These are phyloP conservation scores for Diplotaxis tenuifolia DNA, from an alignment of 345 rosid species.

Conservation along the genomic window DNA sequence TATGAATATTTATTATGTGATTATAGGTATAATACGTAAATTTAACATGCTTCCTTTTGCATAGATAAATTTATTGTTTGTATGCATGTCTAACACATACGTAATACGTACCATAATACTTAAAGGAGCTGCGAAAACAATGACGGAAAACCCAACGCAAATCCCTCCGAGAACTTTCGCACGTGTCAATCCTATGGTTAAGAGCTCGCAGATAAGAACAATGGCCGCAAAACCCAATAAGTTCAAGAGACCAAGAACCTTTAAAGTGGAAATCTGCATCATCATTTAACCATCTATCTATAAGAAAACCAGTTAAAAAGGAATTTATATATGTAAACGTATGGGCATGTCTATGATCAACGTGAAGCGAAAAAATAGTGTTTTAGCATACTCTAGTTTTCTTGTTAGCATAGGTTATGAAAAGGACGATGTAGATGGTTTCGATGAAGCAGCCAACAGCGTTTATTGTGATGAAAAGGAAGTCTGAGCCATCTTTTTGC, in stretches of 20 bases:
- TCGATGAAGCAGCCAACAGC: slow-evolving; percentile 60
- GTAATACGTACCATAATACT: slow-evolving; percentile 49
- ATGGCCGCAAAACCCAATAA: slow-evolving; percentile 46
- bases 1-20: slow-evolving; percentile 2
- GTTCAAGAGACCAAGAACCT: slow-evolving; percentile 48
- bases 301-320: background rate
- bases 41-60: background rate
- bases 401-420: slow-evolving; percentile 52
- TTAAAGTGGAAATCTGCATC: slow-evolving; percentile 48
- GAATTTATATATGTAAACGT: background rate
- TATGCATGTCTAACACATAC: background rate
- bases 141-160: slow-evolving; percentile 43
- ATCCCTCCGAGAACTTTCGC: slow-evolving; percentile 53
- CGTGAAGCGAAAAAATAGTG: background rate
- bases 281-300: slow-evolving; percentile 10
- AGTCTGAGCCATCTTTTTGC: slow-evolving; percentile 46
- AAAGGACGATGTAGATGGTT: slow-evolving; percentile 54
- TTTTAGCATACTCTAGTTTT: slow-evolving; percentile 44
- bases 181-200: slow-evolving; percentile 41
- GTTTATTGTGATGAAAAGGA: slow-evolving; percentile 69
- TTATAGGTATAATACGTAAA: slow-evolving; percentile 2
- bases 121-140: slow-evolving; percentile 62
- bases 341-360: slow-evolving; percentile 5
- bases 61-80: background rate
- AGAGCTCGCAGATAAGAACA: slow-evolving; percentile 43